Conservation (phyloP, 2,329 filamentous ascomycete species). For the Paracorniculantispora psalliotae region DNA sequence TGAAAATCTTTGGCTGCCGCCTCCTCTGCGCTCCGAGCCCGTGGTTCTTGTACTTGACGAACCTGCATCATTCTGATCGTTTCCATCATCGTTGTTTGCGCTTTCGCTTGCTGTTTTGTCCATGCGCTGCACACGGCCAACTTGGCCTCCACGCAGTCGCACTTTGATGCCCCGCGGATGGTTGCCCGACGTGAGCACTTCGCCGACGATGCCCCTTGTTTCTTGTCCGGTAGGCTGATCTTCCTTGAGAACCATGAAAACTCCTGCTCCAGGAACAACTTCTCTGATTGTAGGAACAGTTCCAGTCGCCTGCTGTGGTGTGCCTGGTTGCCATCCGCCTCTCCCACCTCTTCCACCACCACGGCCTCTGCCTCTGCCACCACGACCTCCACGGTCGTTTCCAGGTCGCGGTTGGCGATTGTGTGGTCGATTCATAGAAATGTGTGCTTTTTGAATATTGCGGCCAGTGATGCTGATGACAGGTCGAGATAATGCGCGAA, state of each 20-base stretch:
- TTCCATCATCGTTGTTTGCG: slow-evolving; percentile 8
- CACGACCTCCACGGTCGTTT: slow-evolving; percentile 15
- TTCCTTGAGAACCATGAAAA: slow-evolving; percentile 70
- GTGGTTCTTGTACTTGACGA: not conserved
- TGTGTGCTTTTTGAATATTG: not conserved
- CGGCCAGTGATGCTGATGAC: not conserved
- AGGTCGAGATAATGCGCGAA: not conserved
- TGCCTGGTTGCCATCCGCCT: slow-evolving; percentile 21
- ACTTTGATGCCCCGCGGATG: slow-evolving; percentile 79
- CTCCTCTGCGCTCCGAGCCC: slow-evolving; percentile 14
- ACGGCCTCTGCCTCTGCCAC: slow-evolving; percentile 17
- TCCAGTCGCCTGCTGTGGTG: slow-evolving; percentile 31
- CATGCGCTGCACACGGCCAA: slow-evolving; percentile 69
- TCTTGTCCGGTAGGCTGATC: slow-evolving; percentile 72
- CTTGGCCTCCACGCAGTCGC: slow-evolving; percentile 62
- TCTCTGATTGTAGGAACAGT: slow-evolving; percentile 44
- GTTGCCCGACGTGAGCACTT: slow-evolving; percentile 66
- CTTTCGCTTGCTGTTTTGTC: slow-evolving; percentile 22
- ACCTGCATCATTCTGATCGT: too few relatives aligned
- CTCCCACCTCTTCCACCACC: slow-evolving; percentile 1
- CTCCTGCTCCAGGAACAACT: slow-evolving; percentile 56
- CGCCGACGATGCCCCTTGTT: slow-evolving; percentile 60
- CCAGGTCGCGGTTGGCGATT: slow-evolving; percentile 28
- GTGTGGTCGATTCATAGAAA: slow-evolving; percentile 27
- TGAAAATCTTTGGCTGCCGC: slow-evolving; percentile 21